Conservation (phyloP, 768 basidiomycete genomes). For the Cystoderma amianthinum region DNA sequence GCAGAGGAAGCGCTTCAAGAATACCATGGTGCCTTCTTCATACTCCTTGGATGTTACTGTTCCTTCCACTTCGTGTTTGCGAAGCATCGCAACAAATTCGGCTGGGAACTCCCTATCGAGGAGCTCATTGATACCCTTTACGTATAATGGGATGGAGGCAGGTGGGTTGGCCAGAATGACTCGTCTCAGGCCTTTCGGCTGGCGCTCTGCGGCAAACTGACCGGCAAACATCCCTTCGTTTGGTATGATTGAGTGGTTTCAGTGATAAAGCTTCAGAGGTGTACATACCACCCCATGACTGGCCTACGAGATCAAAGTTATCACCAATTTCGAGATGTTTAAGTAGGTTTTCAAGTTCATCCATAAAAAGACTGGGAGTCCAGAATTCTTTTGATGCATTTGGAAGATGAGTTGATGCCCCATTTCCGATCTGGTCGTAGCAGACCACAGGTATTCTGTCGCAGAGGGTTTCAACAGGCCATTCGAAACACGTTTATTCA, state of each 20-base stretch:
- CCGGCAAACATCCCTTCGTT: constrained; percentile 3
- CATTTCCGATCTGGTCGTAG: constrained; percentile 4
- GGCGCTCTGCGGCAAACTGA: background rate
- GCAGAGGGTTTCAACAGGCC: too few relatives aligned
- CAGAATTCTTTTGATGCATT: constrained; percentile 1
- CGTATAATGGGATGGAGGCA: constrained; percentile 37
- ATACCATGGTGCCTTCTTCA: constrained; percentile 15
- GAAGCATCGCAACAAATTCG: constrained; percentile 27
- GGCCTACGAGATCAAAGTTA: constrained; percentile 1
- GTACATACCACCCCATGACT: constrained; percentile 4
- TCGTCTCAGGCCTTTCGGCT: constrained; percentile 27
- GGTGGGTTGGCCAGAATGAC: constrained; percentile 40
- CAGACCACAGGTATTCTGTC: constrained; percentile 5
- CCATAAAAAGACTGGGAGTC: background rate
- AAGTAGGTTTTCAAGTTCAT: background rate
- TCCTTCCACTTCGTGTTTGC: constrained; percentile 30
- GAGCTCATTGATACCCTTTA: constrained; percentile 20
- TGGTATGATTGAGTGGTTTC: too few relatives aligned
- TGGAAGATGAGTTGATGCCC: background rate
- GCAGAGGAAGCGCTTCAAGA: constrained; percentile 26
- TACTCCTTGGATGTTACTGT: constrained; percentile 18
- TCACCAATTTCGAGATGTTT: background rate
- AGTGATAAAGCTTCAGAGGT: too few relatives aligned
- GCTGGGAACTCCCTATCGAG: constrained; percentile 26
- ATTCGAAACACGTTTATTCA: too few relatives aligned